Evolutionary conservation across 2,329 filamentous ascomycete species (phyloP).

Genomic region (Parastagonospora nodorum): DNA sequence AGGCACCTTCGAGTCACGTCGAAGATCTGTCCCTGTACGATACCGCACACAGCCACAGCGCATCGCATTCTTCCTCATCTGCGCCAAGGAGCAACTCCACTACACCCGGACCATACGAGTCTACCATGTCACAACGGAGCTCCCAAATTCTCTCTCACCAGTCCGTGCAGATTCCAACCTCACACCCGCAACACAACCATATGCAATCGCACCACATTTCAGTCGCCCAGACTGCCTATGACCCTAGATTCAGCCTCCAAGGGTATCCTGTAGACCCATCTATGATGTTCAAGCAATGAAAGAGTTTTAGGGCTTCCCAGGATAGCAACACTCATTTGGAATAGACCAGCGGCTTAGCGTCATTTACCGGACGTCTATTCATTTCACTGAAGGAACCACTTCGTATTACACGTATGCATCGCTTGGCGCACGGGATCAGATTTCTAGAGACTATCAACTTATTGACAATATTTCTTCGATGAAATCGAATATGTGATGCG

Average conservation of each 20-base stretch:
- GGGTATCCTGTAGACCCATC: conserved; percentile 42
- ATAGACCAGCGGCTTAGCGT: neutral
- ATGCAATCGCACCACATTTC: conserved; percentile 40
- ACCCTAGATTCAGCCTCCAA: conserved; percentile 39
- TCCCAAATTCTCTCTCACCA: conserved; percentile 28
- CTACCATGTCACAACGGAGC: conserved; percentile 32
- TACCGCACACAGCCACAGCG: conserved; percentile 37
- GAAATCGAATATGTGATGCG: neutral
- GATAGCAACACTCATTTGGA: neutral
- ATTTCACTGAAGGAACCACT: neutral
- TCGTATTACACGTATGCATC: neutral
- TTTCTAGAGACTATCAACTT: neutral
- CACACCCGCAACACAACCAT: conserved; percentile 33
- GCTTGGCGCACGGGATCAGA: conserved; percentile 1
- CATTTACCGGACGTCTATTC: neutral
- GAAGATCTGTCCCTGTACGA: conserved; percentile 44
- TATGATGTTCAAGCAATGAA: conserved; percentile 41
- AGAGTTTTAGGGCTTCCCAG: neutral
- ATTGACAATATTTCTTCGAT: neutral
- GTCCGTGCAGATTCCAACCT: conserved; percentile 30
- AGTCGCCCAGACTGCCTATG: conserved; percentile 36
- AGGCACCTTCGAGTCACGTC: conserved; percentile 37
- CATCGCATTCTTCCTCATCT: conserved; percentile 39
- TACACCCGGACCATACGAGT: conserved; percentile 41
- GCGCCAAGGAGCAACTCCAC: conserved; percentile 38